phyloP scores from a whole-genome alignment of 2,329 filamentous ascomycete genomes.

The Beauveria asiatica region DNA sequence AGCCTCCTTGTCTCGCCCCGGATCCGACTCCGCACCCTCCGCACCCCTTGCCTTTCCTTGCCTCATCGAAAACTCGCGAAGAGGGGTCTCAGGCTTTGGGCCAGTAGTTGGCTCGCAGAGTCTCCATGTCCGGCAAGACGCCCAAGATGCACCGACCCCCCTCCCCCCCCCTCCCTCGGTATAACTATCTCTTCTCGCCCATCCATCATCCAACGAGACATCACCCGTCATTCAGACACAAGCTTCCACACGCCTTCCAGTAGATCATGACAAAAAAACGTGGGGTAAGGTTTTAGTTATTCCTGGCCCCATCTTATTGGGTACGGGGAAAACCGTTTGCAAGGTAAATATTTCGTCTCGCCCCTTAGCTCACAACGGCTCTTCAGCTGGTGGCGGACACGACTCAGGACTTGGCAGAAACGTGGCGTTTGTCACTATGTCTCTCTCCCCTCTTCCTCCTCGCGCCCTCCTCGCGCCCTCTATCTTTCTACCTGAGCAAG shows the following conservation, averaged over 20 bases:
- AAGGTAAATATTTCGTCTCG: not conserved
- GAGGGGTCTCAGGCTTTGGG: too few species aligned
- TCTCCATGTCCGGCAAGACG: not conserved
- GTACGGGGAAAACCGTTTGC: too few species aligned
- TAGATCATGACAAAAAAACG: not conserved
- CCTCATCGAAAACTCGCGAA: too few species aligned
- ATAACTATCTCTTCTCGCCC: too few species aligned
- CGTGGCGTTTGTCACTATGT: not conserved
- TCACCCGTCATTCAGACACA: not conserved
- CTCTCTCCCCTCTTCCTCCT: not conserved
- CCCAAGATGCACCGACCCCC: not conserved
- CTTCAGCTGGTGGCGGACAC: slow-evolving; percentile 4
- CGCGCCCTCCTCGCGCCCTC: not conserved
- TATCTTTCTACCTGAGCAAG: not conserved
- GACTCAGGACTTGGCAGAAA: not conserved
- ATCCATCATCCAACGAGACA: not conserved
- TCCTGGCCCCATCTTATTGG: too few species aligned
- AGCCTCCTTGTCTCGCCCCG: too few species aligned
- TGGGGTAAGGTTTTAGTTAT: not conserved
- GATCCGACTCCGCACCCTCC: too few species aligned
- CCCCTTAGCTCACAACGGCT: not conserved
- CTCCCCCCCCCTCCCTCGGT: not conserved
- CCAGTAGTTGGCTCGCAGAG: too few species aligned
- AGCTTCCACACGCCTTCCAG: slow-evolving; percentile 3
- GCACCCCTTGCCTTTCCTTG: too few species aligned